Evolutionary conservation across 352 stramenopile species (phyloP), one percentile per base, ranked within the genome.

Genomic region (Ophiocytium majus): DNA sequence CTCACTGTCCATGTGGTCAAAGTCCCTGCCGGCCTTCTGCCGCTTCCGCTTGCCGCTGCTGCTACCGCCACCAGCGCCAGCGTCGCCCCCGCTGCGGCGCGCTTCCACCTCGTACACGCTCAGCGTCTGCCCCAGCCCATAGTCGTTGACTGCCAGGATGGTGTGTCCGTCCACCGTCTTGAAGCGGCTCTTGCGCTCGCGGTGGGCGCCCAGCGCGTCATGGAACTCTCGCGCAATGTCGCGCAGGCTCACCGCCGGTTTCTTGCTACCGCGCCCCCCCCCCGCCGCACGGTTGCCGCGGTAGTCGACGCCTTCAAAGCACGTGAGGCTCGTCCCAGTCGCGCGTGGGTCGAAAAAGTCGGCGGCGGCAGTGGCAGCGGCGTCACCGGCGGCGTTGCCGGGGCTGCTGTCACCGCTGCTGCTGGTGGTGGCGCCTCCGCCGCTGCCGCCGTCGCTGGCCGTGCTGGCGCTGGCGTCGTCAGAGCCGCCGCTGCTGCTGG

Each of bases 81-180:
- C 43, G 43, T 14, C 43, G 5, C 43, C 43, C 43, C 14, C 14
- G 43, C 43, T 57, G 5, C 43, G n/a, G n/a, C n/a, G n/a, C n/a
- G 23, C 19, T 71, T 78, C 66, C 35, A 78, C 66, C 5, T 78
- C 66, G 35, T 78, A 78, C 66, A 78, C 66, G 35, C 66, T 78
- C 5, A 78, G 66, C 32, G 32, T 43, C 66, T 35, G 5, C 5
- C 66, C 66, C 5, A 78, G 35, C 5, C 14, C 66, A 14, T 78
- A 78, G 66, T 78, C 66, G 35, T 78, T 78, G 32, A 78, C 5
- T 14, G 35, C 32, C 66, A 78, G 14, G 35, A 78, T 14, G 5
- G 32, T 78, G 32, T 78, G 32, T 5, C 66, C 66, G 35, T 78
- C 66, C 5, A 78, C 14, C 5, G 32, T 43, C 17, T 78, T 78